Percentiles rank a stretch among this genome's conserved stretches.
Conservation (phyloP, 1,284 basidiomycete genomes). For the Pascua sp. region DNA sequence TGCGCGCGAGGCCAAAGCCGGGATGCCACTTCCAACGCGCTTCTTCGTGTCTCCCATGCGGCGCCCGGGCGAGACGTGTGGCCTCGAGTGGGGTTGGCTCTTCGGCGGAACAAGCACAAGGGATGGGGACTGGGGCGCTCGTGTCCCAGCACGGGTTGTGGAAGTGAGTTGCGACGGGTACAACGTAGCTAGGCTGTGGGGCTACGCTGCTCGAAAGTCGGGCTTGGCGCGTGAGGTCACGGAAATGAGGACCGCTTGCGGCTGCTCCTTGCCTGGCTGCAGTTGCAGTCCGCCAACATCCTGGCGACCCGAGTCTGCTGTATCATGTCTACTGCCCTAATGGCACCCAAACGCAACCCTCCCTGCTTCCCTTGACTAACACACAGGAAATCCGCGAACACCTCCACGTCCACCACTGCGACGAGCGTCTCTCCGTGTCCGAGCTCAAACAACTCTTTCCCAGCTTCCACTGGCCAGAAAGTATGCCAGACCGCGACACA, state of each 20-base stretch:
- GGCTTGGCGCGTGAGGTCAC: too few species aligned
- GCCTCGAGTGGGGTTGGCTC: conserved; percentile 33
- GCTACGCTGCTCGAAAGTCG: too few species aligned
- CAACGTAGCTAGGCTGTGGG: too few species aligned
- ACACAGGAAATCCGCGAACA: conserved; percentile 34
- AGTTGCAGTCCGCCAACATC: too few species aligned
- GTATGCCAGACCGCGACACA: conserved; percentile 25
- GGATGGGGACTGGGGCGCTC: neutral
- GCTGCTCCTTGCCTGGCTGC: too few species aligned
- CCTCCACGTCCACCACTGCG: conserved; percentile 34
- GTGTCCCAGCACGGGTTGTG: conserved; percentile 25
- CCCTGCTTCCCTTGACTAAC: too few species aligned
- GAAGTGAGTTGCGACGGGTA: conserved; percentile 23
- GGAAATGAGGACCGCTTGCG: too few species aligned
- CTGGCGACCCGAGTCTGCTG: too few species aligned
- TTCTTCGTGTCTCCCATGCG: conserved; percentile 33
- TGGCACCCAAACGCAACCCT: too few species aligned
- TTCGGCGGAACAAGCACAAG: conserved; percentile 5
- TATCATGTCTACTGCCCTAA: too few species aligned
- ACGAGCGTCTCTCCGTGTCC: conserved; percentile 17
- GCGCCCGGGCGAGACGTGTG: conserved; percentile 32
- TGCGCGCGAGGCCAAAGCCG: conserved; percentile 16
- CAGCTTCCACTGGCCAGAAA: conserved; percentile 19
- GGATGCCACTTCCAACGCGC: conserved; percentile 33
- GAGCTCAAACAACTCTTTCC: conserved; percentile 26